Evolutionary conservation across 257 asterid species (phyloP).

Genomic region (Thymus mandschuricus): DNA sequence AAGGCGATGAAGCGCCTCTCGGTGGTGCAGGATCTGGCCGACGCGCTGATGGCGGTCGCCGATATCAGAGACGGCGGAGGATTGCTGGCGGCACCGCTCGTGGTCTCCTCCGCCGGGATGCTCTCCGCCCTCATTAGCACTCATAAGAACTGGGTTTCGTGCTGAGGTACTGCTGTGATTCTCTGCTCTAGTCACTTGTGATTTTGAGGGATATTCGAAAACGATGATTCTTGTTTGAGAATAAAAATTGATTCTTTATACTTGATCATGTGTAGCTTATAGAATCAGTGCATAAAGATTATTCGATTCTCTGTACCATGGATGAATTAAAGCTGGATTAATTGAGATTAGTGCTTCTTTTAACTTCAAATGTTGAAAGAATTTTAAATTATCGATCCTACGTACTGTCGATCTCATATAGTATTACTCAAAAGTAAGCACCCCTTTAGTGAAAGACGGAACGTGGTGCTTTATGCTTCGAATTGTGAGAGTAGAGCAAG

Average conservation of each 20-base stretch:
- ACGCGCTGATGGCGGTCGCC: conserved; percentile 83
- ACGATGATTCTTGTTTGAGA: background rate
- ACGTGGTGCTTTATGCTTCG: background rate
- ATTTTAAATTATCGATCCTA: too few relatives aligned
- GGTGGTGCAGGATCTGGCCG: conserved; percentile 82
- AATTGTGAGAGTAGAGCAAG: background rate
- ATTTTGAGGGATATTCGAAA: background rate
- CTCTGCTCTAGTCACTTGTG: background rate
- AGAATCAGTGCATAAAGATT: background rate
- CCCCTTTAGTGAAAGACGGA: background rate
- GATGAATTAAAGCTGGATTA: background rate
- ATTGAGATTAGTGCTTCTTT: conserved; percentile 10
- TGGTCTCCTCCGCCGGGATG: conserved; percentile 73
- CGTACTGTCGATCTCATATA: too few relatives aligned
- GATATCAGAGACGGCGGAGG: conserved; percentile 85
- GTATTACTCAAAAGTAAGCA: too few relatives aligned
- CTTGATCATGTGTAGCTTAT: background rate
- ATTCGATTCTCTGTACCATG: conserved; percentile 7
- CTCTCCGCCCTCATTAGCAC: conserved; percentile 78
- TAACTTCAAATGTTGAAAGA: background rate
- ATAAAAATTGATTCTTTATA: conserved; percentile 2
- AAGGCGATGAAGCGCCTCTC: conserved; percentile 80
- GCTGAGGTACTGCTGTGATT: conserved; percentile 22
- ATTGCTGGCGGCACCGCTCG: conserved; percentile 53
- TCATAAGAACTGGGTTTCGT: conserved; percentile 87